A percentile compares a stretch with the other conserved stretches of the same genome.
phyloP scores from a whole-genome alignment of 2,329 filamentous ascomycete genomes.

The Epichloe amarillans region DNA sequence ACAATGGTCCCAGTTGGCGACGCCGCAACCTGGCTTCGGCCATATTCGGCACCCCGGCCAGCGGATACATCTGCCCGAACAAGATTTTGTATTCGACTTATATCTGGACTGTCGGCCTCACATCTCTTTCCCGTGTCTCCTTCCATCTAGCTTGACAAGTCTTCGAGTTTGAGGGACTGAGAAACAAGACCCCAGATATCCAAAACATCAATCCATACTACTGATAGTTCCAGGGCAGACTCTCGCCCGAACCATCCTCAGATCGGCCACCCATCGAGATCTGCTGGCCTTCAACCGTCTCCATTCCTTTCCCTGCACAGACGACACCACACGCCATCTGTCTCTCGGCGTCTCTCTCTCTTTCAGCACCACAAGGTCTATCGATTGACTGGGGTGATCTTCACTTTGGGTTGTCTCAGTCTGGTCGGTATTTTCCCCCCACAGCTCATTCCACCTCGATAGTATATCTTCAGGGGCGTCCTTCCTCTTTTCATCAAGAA shows the following conservation, averaged over 20 bases:
- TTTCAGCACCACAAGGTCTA: conserved; percentile 14
- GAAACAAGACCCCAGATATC: conserved; percentile 10
- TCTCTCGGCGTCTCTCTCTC: conserved; percentile 23
- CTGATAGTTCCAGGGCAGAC: conserved; percentile 12
- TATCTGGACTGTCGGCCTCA: conserved; percentile 8
- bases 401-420: conserved; percentile 22
- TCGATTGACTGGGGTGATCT: conserved; percentile 22
- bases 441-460: conserved; percentile 23
- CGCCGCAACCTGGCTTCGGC: not conserved
- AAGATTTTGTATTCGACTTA: not conserved
- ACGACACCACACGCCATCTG: conserved; percentile 16
- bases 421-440: conserved; percentile 17
- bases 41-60: not conserved
- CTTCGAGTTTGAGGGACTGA: conserved; percentile 8
- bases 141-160: not conserved
- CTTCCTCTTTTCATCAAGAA: conserved; percentile 18
- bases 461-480: conserved; percentile 29
- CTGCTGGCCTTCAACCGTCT: conserved; percentile 10
- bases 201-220: conserved; percentile 15
- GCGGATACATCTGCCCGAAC: not conserved
- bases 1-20: not conserved
- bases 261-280: conserved; percentile 17
- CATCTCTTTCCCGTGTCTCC: conserved; percentile 6
- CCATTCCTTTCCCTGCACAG: conserved; percentile 21
- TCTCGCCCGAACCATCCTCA: conserved; percentile 9